phyloP scores from a whole-genome alignment of 176 grass and related monocot species.

The Oryza coarctata region DNA sequence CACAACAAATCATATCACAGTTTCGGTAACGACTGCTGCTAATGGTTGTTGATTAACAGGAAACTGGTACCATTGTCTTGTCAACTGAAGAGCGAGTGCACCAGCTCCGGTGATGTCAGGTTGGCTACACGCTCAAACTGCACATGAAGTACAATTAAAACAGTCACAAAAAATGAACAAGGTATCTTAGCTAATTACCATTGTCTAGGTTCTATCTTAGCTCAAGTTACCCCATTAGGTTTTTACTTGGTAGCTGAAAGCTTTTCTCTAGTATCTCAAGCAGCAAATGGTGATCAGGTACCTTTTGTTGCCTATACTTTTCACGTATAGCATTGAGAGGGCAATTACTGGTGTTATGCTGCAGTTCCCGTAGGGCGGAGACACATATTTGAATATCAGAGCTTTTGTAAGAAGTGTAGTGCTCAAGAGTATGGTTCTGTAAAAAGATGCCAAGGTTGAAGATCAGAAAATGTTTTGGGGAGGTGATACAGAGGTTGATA shows the following conservation, averaged over 20 bases:
- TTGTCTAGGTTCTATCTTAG: no score
- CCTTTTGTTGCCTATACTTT: slow-evolving; percentile 86
- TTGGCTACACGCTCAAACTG: slow-evolving; percentile 67
- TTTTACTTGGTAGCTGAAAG: neutral
- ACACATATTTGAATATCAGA: slow-evolving; percentile 57
- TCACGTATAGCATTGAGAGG: slow-evolving; percentile 65
- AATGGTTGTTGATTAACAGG: slow-evolving; percentile 17
- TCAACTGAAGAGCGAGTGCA: slow-evolving; percentile 44
- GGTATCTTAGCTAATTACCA: no score
- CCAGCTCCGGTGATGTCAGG: slow-evolving; percentile 42
- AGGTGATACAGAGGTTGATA: neutral
- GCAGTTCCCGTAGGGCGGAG: slow-evolving; percentile 56
- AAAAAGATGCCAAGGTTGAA: slow-evolving; percentile 18
- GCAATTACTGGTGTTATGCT: slow-evolving; percentile 59
- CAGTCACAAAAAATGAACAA: neutral
- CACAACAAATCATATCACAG: neutral
- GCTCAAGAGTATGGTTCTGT: slow-evolving; percentile 78
- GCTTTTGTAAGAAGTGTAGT: slow-evolving; percentile 78
- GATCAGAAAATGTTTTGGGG: slow-evolving; percentile 12
- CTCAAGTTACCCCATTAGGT: no score
- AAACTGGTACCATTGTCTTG: neutral
- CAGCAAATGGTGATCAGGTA: slow-evolving; percentile 24
- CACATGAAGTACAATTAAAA: slow-evolving; percentile 7
- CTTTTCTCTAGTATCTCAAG: neutral
- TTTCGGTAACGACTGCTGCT: slow-evolving; percentile 3